These are phyloP conservation scores for Salix arbutifolia DNA, from an alignment of 345 rosid species.

Conservation along the genomic window DNA sequence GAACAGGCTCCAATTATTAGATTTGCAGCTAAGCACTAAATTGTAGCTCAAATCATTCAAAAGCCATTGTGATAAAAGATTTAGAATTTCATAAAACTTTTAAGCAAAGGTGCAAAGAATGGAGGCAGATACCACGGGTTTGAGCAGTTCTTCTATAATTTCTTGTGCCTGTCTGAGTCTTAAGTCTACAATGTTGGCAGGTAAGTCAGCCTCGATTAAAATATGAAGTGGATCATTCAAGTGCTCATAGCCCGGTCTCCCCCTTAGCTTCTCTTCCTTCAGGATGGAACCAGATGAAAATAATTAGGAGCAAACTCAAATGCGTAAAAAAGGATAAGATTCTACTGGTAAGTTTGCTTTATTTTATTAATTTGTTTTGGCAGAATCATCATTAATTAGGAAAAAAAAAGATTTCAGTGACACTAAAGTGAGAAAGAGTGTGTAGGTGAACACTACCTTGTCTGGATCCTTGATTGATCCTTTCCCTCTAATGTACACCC, in stretches of 20 bases:
- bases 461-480: conserved; percentile 98
- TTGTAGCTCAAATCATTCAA: not conserved
- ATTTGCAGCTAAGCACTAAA: not conserved
- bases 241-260: conserved; percentile 52
- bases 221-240: conserved; percentile 49
- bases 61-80: not conserved
- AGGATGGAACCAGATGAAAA: not conserved
- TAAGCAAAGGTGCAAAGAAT: conserved; percentile 11
- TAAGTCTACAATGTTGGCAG: conserved; percentile 44
- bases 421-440: not conserved
- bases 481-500: conserved; percentile 93
- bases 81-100: not conserved
- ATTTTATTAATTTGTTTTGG: conserved; percentile 7
- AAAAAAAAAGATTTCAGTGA: not conserved
- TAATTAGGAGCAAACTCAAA: conserved; percentile 6
- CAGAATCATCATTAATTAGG: not conserved
- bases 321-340: not conserved
- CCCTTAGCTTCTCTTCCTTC: conserved; percentile 45
- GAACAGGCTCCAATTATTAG: not conserved
- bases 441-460: conserved; percentile 46
- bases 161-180: conserved; percentile 48
- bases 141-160: conserved; percentile 83
- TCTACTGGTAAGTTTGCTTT: not conserved
- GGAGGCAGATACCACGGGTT: conserved; percentile 67
- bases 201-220: conserved; percentile 46